Conservation (phyloP, 2,329 filamentous ascomycete genomes). For the Colletotrichum tabaci region DNA sequence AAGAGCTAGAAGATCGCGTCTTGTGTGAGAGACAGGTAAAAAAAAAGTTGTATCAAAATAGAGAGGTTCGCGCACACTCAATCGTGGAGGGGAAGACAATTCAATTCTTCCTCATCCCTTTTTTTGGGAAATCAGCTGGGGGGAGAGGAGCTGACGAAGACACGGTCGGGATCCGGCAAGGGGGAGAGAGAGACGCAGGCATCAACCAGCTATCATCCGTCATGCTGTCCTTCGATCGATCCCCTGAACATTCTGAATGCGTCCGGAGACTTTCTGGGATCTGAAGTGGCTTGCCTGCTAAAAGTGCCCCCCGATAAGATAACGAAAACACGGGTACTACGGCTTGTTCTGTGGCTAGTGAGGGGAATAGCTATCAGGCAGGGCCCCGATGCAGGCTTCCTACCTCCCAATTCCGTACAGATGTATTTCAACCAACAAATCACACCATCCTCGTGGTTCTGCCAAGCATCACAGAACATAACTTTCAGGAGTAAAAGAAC, state of each 20-base stretch:
- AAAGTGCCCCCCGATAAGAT: background rate
- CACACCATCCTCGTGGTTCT: background rate
- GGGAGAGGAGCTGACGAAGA: constrained; percentile 30
- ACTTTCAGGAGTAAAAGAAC: too few species aligned
- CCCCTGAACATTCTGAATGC: constrained; percentile 24
- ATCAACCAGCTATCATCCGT: constrained; percentile 11
- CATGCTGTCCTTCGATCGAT: constrained; percentile 3
- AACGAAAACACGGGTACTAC: background rate
- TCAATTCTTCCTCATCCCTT: constrained; percentile 22
- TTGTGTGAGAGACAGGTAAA: background rate
- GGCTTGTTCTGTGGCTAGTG: constrained; percentile 19
- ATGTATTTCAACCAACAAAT: background rate
- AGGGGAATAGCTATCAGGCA: background rate
- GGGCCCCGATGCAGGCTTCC: background rate
- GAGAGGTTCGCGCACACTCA: background rate
- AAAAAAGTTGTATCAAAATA: too few species aligned
- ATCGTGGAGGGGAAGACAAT: background rate
- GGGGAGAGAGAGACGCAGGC: background rate
- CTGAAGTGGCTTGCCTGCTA: constrained; percentile 17
- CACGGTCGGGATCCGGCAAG: constrained; percentile 17
- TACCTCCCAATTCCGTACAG: too few species aligned
- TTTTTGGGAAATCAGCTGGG: constrained; percentile 11
- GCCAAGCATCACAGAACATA: background rate
- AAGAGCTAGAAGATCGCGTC: constrained; percentile 5
- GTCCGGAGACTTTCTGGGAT: constrained; percentile 14